Percentiles rank a stretch among this genome's conserved stretches.
phyloP scores from a whole-genome alignment of 2,329 filamentous ascomycete genomes.

The Clarireedia monteithiana region DNA sequence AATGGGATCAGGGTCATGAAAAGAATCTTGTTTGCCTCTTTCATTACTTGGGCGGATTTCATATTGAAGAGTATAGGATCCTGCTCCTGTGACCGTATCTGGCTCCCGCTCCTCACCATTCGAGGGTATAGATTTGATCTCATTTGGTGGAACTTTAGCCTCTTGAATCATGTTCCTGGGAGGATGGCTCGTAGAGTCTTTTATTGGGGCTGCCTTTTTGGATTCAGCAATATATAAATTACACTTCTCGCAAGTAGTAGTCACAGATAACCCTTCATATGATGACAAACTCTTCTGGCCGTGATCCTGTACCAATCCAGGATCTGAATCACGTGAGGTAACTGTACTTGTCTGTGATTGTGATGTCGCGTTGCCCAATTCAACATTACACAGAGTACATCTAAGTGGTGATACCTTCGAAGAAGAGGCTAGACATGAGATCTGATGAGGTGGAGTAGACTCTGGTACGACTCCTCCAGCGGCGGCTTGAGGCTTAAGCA shows the following conservation, averaged over 20 bases:
- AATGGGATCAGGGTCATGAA: background rate
- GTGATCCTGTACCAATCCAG: background rate
- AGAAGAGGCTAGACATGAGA: background rate
- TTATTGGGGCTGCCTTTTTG: background rate
- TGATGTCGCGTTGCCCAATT: background rate
- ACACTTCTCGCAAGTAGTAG: background rate
- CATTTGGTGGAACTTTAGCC: no score
- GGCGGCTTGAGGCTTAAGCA: background rate
- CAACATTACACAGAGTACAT: slow-evolving; percentile 1
- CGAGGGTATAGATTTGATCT: background rate
- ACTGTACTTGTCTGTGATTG: background rate
- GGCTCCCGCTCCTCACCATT: background rate
- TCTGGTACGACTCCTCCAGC: background rate
- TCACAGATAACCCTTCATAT: background rate
- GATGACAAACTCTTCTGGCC: background rate
- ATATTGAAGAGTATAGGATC: background rate
- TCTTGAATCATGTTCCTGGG: no score
- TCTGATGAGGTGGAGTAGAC: background rate
- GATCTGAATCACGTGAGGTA: background rate
- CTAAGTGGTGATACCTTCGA: background rate
- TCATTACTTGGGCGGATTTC: background rate
- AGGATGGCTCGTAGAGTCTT: no score
- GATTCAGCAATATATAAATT: background rate
- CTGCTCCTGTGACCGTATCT: background rate
- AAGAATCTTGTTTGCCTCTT: background rate